Conservation (phyloP, 2,329 filamentous ascomycete species). For the Hypoxylon sp. region DNA sequence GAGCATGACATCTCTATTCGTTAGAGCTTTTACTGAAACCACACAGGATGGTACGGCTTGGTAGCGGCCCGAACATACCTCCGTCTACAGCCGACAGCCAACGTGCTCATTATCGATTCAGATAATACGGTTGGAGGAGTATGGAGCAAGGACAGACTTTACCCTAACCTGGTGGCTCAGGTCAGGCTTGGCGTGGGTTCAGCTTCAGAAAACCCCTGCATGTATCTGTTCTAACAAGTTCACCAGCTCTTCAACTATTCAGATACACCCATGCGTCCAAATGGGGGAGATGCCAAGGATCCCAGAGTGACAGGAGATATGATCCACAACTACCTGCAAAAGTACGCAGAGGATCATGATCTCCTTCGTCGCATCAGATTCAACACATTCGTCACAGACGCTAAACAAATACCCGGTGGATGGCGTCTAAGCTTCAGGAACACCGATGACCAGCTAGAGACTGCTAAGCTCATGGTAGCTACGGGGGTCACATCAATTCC, state of each 20-base stretch:
- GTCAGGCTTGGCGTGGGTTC: slow-evolving; percentile 46
- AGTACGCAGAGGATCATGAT: slow-evolving; percentile 49
- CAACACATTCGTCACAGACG: slow-evolving; percentile 46
- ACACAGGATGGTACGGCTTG: slow-evolving; percentile 47
- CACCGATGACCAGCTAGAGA: slow-evolving; percentile 36
- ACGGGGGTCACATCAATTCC: slow-evolving; percentile 54
- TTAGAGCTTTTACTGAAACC: not conserved
- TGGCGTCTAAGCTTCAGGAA: slow-evolving; percentile 42
- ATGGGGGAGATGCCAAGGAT: slow-evolving; percentile 44
- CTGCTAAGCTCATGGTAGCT: slow-evolving; percentile 53
- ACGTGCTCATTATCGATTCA: slow-evolving; percentile 47
- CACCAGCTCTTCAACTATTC: slow-evolving; percentile 48
- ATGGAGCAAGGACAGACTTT: slow-evolving; percentile 50
- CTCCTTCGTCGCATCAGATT: slow-evolving; percentile 49
- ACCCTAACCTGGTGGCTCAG: slow-evolving; percentile 49
- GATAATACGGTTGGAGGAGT: slow-evolving; percentile 48
- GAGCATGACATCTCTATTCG: not conserved
- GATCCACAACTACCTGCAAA: slow-evolving; percentile 50
- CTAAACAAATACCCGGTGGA: slow-evolving; percentile 34
- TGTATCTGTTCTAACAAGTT: not conserved
- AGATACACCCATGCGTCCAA: slow-evolving; percentile 47
- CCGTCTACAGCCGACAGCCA: slow-evolving; percentile 45
- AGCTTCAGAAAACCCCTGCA: not conserved
- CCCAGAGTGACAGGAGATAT: slow-evolving; percentile 49
- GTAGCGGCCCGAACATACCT: slow-evolving; percentile 47